Base-by-base conservation (phyloP, 805 yeast genomes). In the Spathaspora passalidarum region DNA sequence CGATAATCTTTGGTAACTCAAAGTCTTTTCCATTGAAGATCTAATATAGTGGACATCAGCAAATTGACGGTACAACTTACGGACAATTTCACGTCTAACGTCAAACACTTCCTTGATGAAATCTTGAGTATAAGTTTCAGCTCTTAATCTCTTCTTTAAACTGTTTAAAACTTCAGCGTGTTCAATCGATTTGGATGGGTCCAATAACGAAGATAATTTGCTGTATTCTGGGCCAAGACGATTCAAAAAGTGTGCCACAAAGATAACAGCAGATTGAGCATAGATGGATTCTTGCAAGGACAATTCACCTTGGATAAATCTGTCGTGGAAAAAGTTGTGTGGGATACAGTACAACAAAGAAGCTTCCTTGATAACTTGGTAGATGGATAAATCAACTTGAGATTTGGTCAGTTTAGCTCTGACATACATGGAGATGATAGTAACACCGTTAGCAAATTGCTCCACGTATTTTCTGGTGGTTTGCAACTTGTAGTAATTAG, bases 261-360 rank as follows among this genome's bases (percentile, higher is more conserved):
- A 92, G 50, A 89, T 87, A 38, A 87, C 85, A 57, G 92, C 96
- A 65, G 90, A 86, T 65, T 92, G 98, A 38, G 97, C 95, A 63
- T 94, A 94, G 47, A 90, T 84, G 39, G 91, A 82, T 69, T 94
- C 99, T 69, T 92, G 98, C 56, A 95, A 82, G 1, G 97, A 90
- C 66, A 92, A 78, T 54, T 82, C 82, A 45, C 92, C 86, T 42
- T 73, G 65, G 50, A 85, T 82, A 61, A 91, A 91, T 47, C 82
- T 75, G 44, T 78, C 76, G 55, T 82, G 83, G 75, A 91, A 92
- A 56, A 81, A 75, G 60, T 89, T 88, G 65, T 86, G 83, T 42
- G 99, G 99, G 54, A 92, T 80, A 56, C 96, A 87, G 69, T 87
- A 94, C 54, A 92, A 75, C 57, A 94, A 76, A 4, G 97, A 89